Conservation (phyloP, 345 rosid genomes). For the Angophora floribunda region DNA sequence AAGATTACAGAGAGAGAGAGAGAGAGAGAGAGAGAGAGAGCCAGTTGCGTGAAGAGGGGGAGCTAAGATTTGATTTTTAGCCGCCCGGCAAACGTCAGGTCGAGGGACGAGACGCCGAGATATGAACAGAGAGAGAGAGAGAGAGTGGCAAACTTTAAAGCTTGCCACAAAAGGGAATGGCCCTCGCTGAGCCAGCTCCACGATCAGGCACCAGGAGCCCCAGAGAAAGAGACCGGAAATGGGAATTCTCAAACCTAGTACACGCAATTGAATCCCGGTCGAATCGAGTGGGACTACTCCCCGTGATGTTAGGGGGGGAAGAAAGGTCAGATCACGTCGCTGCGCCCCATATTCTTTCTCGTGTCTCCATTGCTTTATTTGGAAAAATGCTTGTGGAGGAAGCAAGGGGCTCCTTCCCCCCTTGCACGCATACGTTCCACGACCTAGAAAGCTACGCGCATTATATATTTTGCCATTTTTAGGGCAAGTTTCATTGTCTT, state of each 20-base stretch:
- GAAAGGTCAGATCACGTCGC: not conserved
- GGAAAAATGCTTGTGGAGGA: constrained; percentile 16
- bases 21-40: not conserved
- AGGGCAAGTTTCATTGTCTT: not conserved
- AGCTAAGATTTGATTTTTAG: not conserved
- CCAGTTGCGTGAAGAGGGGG: not conserved
- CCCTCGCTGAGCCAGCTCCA: not conserved
- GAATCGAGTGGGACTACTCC: not conserved
- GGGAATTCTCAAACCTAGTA: constrained; percentile 15
- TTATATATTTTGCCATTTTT: constrained; percentile 3
- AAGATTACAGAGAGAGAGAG: not conserved
- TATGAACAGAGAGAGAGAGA: not conserved
- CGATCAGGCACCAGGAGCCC: not conserved
- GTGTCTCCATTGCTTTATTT: not conserved
- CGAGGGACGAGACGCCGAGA: not conserved
- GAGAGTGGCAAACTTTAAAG: not conserved
- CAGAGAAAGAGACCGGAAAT: constrained; percentile 5
- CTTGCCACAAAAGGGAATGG: not conserved
- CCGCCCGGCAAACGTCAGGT: not conserved
- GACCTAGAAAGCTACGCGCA: constrained; percentile 1
- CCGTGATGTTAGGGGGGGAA: not conserved
- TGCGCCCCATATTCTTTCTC: not conserved
- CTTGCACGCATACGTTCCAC: not conserved
- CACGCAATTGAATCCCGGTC: constrained; percentile 14
- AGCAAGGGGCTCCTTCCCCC: constrained; percentile 11